Conservation (phyloP, 768 basidiomycete genomes). For the Mycena maculata region DNA sequence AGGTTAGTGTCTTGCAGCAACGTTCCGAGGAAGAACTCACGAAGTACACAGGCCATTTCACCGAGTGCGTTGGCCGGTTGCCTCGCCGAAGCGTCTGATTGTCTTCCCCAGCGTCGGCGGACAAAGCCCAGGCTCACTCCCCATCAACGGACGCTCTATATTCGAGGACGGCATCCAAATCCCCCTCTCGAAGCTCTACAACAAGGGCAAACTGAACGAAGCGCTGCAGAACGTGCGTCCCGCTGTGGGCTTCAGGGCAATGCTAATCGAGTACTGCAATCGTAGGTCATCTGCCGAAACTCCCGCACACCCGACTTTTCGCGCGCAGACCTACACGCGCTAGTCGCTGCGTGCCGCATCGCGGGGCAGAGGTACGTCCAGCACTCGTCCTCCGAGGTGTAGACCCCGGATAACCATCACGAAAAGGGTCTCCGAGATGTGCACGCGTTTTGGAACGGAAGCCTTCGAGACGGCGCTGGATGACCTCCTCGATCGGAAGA, state of each 20-base stretch:
- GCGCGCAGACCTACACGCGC: slow-evolving; percentile 42
- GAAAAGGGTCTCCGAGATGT: slow-evolving; percentile 38
- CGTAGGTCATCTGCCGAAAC: slow-evolving; percentile 37
- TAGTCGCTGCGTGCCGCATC: slow-evolving; percentile 44
- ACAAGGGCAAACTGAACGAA: slow-evolving; percentile 38
- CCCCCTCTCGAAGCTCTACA: slow-evolving; percentile 43
- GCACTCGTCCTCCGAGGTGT: background rate
- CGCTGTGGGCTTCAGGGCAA: too few species aligned
- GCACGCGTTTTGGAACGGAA: slow-evolving; percentile 40
- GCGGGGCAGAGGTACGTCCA: slow-evolving; percentile 35
- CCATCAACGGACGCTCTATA: slow-evolving; percentile 34
- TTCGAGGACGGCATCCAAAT: slow-evolving; percentile 46
- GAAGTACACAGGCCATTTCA: slow-evolving; percentile 40
- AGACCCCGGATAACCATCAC: background rate
- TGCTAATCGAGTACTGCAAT: slow-evolving; percentile 6
- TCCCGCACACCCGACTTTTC: slow-evolving; percentile 45
- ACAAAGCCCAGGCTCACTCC: slow-evolving; percentile 30
- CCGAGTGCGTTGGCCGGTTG: slow-evolving; percentile 28
- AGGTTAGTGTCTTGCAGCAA: background rate
- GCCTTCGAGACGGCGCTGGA: slow-evolving; percentile 42
- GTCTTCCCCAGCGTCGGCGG: slow-evolving; percentile 25
- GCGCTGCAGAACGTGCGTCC: slow-evolving; percentile 39
- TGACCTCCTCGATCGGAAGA: slow-evolving; percentile 41
- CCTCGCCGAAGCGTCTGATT: background rate
- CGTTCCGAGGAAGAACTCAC: background rate